Conservation (phyloP, 768 basidiomycete species). For the Suillus bovinus region DNA sequence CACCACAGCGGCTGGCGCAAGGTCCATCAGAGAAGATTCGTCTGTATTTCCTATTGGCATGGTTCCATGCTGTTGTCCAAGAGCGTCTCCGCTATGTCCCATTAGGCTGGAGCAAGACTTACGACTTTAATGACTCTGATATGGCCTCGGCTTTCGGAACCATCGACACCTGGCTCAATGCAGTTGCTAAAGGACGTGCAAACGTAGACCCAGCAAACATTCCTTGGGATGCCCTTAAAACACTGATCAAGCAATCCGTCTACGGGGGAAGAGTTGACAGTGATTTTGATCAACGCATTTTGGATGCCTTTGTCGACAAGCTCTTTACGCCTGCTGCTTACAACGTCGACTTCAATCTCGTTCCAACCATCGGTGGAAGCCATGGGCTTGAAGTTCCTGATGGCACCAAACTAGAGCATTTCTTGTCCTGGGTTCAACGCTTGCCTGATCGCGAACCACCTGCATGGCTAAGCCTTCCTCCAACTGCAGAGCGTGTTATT, state of each 20-base stretch:
- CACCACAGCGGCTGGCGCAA: conserved; percentile 67
- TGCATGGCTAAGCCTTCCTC: conserved; percentile 91
- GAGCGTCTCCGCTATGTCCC: conserved; percentile 96
- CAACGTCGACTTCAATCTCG: conserved; percentile 90
- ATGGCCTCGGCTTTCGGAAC: conserved; percentile 90
- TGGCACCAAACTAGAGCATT: conserved; percentile 90
- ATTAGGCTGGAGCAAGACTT: conserved; percentile 93
- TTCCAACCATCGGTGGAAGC: conserved; percentile 59
- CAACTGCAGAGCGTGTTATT: conserved; percentile 89
- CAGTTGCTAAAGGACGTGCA: conserved; percentile 80
- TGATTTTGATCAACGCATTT: conserved; percentile 90
- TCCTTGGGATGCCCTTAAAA: conserved; percentile 94
- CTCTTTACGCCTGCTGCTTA: conserved; percentile 89
- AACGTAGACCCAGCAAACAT: conserved; percentile 92
- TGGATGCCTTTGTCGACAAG: conserved; percentile 90
- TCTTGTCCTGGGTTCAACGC: conserved; percentile 84
- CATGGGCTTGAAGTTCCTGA: conserved; percentile 76
- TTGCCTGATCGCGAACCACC: conserved; percentile 94
- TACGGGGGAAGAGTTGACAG: conserved; percentile 95
- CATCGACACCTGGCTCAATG: conserved; percentile 87
- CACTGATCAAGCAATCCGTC: conserved; percentile 92
- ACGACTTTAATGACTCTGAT: conserved; percentile 99
- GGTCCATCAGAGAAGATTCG: conserved; percentile 94
- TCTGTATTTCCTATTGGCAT: conserved; percentile 93
- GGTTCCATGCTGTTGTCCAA: conserved; percentile 99